A percentile compares a stretch with the other conserved stretches of the same genome.
Evolutionary conservation across 108 stramenopile species (phyloP).

Genomic region (Cyclotella choctawhatcheeana): DNA sequence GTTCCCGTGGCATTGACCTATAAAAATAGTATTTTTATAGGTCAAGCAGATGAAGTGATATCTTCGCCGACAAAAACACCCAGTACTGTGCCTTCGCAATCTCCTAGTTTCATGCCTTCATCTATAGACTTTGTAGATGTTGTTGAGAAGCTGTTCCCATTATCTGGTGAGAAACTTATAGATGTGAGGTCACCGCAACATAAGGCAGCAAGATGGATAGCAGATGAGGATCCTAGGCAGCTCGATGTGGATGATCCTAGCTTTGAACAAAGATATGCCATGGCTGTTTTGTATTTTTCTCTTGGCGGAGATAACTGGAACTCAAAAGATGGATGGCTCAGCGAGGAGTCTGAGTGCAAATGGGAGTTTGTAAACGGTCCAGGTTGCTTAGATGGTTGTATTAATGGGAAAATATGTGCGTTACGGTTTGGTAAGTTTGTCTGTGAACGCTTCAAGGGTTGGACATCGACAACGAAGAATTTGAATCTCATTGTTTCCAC

Average conservation of each 20-base stretch:
- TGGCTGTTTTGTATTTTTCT: conserved; percentile 26
- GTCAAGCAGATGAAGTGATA: background rate
- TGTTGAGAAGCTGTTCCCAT: conserved; percentile 8
- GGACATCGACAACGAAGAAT: no score
- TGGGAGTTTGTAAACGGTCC: conserved; percentile 9
- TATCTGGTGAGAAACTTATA: conserved; percentile 17
- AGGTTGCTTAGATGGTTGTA: conserved; percentile 13
- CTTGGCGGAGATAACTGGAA: conserved; percentile 15
- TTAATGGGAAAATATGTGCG: conserved; percentile 11
- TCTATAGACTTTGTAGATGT: conserved; percentile 2
- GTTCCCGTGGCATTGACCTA: conserved; percentile 15
- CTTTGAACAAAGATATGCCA: conserved; percentile 23
- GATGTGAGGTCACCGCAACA: conserved; percentile 16
- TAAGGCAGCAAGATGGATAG: conserved; percentile 23
- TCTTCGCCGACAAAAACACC: background rate
- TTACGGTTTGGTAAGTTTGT: conserved; percentile 1
- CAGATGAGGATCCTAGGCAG: conserved; percentile 19
- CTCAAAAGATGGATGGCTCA: conserved; percentile 10
- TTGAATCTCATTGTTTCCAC: background rate
- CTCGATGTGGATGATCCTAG: conserved; percentile 10
- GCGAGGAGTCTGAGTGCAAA: conserved; percentile 6
- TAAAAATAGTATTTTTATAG: conserved; percentile 11
- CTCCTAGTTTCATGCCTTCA: conserved; percentile 13
- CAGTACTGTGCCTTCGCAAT: conserved; percentile 8
- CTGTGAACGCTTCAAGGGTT: background rate